phyloP scores from a whole-genome alignment of 306 rosid species.

The Cicer chorassanicum region DNA sequence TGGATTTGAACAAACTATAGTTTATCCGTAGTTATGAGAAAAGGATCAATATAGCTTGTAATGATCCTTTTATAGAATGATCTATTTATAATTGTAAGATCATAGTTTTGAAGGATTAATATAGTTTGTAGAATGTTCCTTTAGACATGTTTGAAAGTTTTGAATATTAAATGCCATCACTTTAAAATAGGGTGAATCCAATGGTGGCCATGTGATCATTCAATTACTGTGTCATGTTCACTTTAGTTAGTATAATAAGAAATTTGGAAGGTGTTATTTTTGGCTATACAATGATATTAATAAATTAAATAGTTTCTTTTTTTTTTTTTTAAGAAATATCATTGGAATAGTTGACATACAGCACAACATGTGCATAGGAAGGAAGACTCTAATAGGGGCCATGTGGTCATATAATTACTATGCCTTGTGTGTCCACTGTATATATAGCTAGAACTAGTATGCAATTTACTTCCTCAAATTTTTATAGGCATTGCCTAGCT shows the following conservation, averaged over 20 bases:
- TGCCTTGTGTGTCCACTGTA: neutral
- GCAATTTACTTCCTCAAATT: neutral
- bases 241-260: neutral
- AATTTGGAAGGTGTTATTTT: too few species aligned
- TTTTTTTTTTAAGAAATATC: too few species aligned
- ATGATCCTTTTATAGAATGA: neutral
- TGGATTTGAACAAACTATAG: neutral
- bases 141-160: neutral
- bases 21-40: neutral
- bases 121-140: too few species aligned
- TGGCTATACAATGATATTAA: neutral
- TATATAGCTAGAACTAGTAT: too few species aligned
- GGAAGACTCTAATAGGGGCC: conserved; percentile 28
- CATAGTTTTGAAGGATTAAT: too few species aligned
- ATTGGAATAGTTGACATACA: neutral
- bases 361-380: conserved; percentile 47
- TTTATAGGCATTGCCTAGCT: too few species aligned
- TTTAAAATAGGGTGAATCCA: neutral
- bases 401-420: neutral
- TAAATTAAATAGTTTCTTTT: too few species aligned
- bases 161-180: neutral
- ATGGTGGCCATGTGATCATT: neutral
- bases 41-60: neutral
- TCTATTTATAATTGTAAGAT: too few species aligned
- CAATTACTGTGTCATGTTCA: neutral